Evolutionary conservation across 768 basidiomycete species (phyloP).

Genomic region (Antrodiella citrinella): DNA sequence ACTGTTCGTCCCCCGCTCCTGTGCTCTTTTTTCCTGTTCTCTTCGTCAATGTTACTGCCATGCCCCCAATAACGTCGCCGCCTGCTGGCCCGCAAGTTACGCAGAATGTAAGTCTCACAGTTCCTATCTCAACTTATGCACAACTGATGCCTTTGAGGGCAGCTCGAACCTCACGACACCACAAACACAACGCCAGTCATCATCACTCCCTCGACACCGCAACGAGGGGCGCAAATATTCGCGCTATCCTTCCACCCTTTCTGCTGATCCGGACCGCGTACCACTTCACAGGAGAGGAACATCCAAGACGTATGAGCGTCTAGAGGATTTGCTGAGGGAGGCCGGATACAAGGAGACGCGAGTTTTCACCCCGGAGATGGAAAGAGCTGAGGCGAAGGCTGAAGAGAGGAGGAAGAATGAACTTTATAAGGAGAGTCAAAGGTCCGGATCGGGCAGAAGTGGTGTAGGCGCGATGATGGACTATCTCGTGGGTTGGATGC

Average conservation of each 20-base stretch:
- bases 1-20: not conserved
- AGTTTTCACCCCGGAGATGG: slow-evolving; percentile 79
- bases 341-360: slow-evolving; percentile 92
- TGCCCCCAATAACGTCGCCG: not conserved
- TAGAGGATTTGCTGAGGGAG: slow-evolving; percentile 80
- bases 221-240: slow-evolving; percentile 16
- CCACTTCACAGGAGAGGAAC: slow-evolving; percentile 74
- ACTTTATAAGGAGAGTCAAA: slow-evolving; percentile 9
- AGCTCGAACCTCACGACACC: not conserved
- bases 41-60: not conserved
- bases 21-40: not conserved
- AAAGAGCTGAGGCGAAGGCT: slow-evolving; percentile 32
- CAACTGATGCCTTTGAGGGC: not conserved
- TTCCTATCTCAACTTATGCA: not conserved
- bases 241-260: slow-evolving; percentile 46
- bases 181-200: not conserved
- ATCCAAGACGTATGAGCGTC: slow-evolving; percentile 71
- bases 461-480: slow-evolving; percentile 52
- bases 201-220: slow-evolving; percentile 12
- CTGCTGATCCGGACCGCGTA: slow-evolving; percentile 40
- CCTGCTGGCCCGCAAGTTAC: not conserved
- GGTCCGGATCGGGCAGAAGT: slow-evolving; percentile 29
- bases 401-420: slow-evolving; percentile 17
- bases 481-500: slow-evolving; percentile 58
- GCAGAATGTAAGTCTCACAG: not conserved